Percentiles rank a stretch among this genome's conserved stretches.
Evolutionary conservation across 2,329 filamentous ascomycete genomes (phyloP).

Genomic region (Phialophora expanda): DNA sequence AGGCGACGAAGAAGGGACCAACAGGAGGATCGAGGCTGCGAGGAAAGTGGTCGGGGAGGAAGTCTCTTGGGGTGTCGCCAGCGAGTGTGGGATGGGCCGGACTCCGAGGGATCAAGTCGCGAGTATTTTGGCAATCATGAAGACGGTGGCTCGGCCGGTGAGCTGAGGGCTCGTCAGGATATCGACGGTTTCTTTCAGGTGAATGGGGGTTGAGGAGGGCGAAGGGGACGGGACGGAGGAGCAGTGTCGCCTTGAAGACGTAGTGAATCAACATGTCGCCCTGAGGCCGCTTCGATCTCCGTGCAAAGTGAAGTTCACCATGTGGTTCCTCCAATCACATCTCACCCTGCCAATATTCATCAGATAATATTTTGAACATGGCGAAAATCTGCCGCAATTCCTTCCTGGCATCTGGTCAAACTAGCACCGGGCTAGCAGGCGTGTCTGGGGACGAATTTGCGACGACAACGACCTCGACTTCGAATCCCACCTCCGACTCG

Average conservation of each 20-base stretch:
- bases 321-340: not conserved
- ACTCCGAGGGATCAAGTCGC: conserved; percentile 37
- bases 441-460: not conserved
- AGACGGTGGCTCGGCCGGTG: conserved; percentile 3
- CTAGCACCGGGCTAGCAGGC: not conserved
- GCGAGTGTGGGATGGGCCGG: conserved; percentile 44
- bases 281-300: not conserved
- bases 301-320: not conserved
- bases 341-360: not conserved
- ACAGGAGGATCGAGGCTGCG: conserved; percentile 47
- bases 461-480: not conserved
- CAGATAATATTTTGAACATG: not conserved
- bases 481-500: not conserved
- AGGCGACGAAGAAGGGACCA: conserved; percentile 48
- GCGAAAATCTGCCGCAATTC: not conserved
- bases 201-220: not conserved
- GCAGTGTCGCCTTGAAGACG: not conserved
- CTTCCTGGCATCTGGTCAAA: not conserved
- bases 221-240: not conserved
- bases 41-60: conserved; percentile 11
- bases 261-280: not conserved
- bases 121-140: conserved; percentile 31
- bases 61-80: conserved; percentile 47
- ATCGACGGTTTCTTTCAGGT: not conserved
- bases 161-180: not conserved